Conservation (phyloP, 345 rosid genomes). For the Eucalyptus polyanthemos region DNA sequence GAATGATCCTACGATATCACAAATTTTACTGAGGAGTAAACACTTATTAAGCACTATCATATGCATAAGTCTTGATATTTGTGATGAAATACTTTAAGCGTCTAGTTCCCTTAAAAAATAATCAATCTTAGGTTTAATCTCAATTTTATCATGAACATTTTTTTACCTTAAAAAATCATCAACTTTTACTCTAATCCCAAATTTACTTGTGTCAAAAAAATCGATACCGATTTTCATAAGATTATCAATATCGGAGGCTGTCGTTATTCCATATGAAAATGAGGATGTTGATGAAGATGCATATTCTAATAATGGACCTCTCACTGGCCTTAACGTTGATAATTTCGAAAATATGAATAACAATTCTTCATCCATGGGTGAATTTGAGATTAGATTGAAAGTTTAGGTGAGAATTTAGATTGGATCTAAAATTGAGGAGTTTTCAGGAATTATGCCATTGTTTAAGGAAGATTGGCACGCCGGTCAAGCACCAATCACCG, state of each 20-base stretch:
- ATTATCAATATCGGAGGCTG: neutral
- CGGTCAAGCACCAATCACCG: neutral
- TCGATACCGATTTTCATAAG: rapidly evolving
- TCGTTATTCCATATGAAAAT: no score
- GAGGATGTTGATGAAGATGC: neutral
- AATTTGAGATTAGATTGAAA: neutral
- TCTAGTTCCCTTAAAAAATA: no score
- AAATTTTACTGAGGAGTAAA: neutral
- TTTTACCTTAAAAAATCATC: no score
- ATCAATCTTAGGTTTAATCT: neutral
- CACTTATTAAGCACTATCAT: neutral
- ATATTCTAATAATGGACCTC: neutral
- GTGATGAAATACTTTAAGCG: no score
- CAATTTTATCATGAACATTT: neutral
- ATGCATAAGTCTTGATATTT: neutral
- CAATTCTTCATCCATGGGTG: neutral
- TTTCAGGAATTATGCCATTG: neutral
- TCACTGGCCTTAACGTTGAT: neutral
- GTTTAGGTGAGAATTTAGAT: neutral
- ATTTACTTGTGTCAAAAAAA: no score
- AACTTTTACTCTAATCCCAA: neutral
- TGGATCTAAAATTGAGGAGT: neutral
- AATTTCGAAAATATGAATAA: neutral
- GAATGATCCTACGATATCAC: neutral
- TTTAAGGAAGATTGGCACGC: neutral